These are phyloP conservation scores for Wickerhamomyces xylosicus DNA, from an alignment of 805 yeast genomes.

Conservation along the genomic window DNA sequence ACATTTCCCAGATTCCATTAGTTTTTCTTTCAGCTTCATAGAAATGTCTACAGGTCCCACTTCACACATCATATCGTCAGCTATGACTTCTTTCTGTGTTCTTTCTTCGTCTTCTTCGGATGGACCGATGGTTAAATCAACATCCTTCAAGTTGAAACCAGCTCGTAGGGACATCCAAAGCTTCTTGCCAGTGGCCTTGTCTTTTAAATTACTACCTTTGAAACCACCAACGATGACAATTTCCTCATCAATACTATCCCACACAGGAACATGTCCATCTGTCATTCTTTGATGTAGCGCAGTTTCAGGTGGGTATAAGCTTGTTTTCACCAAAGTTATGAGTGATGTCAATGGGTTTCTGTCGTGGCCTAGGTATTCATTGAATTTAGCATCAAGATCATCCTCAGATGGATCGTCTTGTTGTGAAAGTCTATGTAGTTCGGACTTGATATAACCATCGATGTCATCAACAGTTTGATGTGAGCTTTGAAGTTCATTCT, in stretches of 20 bases:
- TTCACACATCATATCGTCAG: conserved; percentile 72
- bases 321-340: conserved; percentile 20
- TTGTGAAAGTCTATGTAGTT: neutral
- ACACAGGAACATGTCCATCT: conserved; percentile 29
- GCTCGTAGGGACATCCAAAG: conserved; percentile 87
- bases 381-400: neutral
- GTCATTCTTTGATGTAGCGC: conserved; percentile 12
- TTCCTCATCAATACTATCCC: conserved; percentile 63
- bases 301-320: conserved; percentile 44
- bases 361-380: neutral
- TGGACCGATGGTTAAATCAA: conserved; percentile 68
- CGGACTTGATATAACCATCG: neutral
- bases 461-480: neutral
- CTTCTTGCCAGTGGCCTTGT: conserved; percentile 48
- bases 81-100: conserved; percentile 42
- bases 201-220: conserved; percentile 72
- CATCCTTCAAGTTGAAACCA: conserved; percentile 63
- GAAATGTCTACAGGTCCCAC: conserved; percentile 84
- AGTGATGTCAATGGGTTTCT: neutral
- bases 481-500: too few relatives aligned
- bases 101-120: conserved; percentile 53
- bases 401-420: neutral
- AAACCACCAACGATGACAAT: conserved; percentile 80
- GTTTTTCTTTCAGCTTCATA: conserved; percentile 42
- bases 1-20: conserved; percentile 45